phyloP scores from a whole-genome alignment of 139 green algal species.

The Closterium sp. region DNA sequence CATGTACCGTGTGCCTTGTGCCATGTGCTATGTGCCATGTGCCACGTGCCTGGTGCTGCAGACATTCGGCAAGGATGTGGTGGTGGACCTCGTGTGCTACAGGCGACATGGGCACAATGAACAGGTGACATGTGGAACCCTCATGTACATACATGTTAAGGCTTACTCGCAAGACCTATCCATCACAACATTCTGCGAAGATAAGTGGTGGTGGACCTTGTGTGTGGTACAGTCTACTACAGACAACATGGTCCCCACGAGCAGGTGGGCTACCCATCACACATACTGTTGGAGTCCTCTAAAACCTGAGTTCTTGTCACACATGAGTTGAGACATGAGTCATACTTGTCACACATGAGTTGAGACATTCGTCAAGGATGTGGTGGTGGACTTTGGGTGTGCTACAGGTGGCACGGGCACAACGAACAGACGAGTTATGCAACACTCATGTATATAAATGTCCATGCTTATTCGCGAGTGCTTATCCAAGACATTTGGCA shows the following conservation, averaged over 20 bases:
- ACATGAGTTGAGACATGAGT: no score
- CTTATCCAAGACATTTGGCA: no score
- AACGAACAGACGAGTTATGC: conserved; percentile 89
- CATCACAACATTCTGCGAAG: neutral
- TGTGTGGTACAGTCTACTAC: neutral
- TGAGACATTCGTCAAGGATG: conserved; percentile 86
- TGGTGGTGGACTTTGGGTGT: conserved; percentile 94
- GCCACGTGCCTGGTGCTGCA: neutral
- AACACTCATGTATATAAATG: no score
- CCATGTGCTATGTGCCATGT: no score
- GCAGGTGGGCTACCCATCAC: no score
- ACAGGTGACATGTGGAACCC: conserved; percentile 10
- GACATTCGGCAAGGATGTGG: conserved; percentile 84
- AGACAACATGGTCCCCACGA: no score
- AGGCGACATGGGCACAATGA: conserved; percentile 91
- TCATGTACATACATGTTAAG: neutral
- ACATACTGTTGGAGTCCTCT: no score
- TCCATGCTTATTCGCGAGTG: no score
- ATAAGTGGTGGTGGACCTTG: no score
- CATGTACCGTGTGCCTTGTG: no score
- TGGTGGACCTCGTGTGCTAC: conserved; percentile 92
- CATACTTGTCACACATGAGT: no score
- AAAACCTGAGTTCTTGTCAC: no score
- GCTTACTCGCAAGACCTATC: neutral
- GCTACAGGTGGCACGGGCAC: conserved; percentile 82